A percentile compares a stretch with the other conserved stretches of the same genome.
phyloP scores from a whole-genome alignment of 1,284 basidiomycete species.

The Cerrena zonata region DNA sequence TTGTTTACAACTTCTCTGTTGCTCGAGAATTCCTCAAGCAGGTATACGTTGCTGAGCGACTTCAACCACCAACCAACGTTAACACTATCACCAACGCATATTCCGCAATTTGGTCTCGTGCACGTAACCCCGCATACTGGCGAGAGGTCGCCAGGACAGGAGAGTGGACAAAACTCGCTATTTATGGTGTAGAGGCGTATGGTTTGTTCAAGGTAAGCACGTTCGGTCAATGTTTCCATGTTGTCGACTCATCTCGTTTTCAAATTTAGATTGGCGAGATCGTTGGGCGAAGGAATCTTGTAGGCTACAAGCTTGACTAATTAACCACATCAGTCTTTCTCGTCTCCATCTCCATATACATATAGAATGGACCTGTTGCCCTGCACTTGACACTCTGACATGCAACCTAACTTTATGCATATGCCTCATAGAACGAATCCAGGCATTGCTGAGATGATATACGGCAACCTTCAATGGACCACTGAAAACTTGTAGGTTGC shows the following conservation, averaged over 20 bases:
- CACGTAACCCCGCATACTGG: constrained; percentile 66
- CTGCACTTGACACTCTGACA: background rate
- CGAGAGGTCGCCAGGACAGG: constrained; percentile 65
- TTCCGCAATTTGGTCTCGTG: constrained; percentile 65
- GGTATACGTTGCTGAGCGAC: constrained; percentile 83
- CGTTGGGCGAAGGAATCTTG: constrained; percentile 74
- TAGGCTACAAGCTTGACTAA: constrained; percentile 78
- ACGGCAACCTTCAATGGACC: constrained; percentile 13
- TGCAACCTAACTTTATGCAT: no score
- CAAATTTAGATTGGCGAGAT: constrained; percentile 87
- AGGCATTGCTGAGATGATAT: no score
- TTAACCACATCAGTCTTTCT: no score
- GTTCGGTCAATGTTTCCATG: background rate
- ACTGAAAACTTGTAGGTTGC: constrained; percentile 41
- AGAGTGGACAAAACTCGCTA: constrained; percentile 70
- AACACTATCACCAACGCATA: constrained; percentile 66
- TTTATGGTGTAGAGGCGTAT: constrained; percentile 87
- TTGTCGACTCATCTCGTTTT: constrained; percentile 5
- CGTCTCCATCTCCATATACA: background rate
- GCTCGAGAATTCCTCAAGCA: constrained; percentile 82
- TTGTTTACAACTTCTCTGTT: constrained; percentile 82
- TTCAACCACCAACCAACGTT: constrained; percentile 75
- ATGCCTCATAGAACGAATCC: no score
- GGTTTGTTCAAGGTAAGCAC: constrained; percentile 73
- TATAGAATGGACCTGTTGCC: background rate